Evolutionary conservation across 2,329 filamentous ascomycete genomes (phyloP).

Genomic region (Malbranchea zuffiana): DNA sequence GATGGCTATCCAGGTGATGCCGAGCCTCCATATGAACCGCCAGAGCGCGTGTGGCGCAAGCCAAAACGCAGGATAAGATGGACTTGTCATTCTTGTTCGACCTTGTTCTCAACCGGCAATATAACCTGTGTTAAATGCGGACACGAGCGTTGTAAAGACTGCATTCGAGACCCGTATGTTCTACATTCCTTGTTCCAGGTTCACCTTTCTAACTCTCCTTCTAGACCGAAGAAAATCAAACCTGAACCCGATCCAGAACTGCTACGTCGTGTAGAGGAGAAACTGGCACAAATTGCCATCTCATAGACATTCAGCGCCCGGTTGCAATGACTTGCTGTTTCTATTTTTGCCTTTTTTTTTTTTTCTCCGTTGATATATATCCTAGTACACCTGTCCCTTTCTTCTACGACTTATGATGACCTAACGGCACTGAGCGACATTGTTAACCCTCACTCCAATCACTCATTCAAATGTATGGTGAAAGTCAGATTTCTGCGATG

Average conservation of each 20-base stretch:
- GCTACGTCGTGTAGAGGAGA: constrained; percentile 30
- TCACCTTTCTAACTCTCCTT: not conserved
- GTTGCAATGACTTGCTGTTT: too few relatives aligned
- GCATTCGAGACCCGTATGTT: constrained; percentile 35
- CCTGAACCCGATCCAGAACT: constrained; percentile 31
- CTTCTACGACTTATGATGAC: constrained; percentile 10
- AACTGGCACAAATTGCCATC: constrained; percentile 19
- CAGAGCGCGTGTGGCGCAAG: constrained; percentile 29
- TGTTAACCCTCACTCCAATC: not conserved
- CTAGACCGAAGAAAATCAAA: constrained; percentile 32
- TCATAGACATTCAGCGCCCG: too few relatives aligned
- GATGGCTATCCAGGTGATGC: constrained; percentile 37
- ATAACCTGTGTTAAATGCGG: constrained; percentile 30
- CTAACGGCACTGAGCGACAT: constrained; percentile 12
- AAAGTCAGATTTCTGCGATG: too few relatives aligned
- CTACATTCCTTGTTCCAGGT: not conserved
- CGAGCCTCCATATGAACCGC: constrained; percentile 26
- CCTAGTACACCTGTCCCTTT: constrained; percentile 7
- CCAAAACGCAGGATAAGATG: constrained; percentile 31
- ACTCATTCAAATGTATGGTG: constrained; percentile 6
- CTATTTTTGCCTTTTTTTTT: too few relatives aligned
- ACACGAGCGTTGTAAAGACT: constrained; percentile 32
- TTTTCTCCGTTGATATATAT: too few relatives aligned
- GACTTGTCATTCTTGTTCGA: constrained; percentile 32
- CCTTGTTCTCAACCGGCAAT: constrained; percentile 24